Conservation (phyloP, 164 flowering plant species). For the Macadamia tetraphylla region DNA sequence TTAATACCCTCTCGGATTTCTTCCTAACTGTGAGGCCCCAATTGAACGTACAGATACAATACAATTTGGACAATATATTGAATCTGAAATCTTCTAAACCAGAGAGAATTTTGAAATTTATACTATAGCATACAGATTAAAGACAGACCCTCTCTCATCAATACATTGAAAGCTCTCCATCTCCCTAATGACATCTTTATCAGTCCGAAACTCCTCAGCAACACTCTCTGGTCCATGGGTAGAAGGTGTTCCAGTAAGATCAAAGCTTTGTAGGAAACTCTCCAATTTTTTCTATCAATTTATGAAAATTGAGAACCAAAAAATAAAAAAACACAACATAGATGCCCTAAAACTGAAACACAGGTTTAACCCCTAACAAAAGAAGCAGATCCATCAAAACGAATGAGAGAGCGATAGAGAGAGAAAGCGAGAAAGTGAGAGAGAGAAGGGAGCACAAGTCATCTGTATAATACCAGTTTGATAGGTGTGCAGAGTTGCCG, state of each 20-base stretch:
- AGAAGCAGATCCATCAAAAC: no score
- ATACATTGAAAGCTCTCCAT: conserved; percentile 60
- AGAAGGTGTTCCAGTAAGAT: conserved; percentile 69
- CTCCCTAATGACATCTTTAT: conserved; percentile 43
- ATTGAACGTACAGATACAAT: conserved; percentile 53
- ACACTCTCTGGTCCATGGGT: conserved; percentile 92
- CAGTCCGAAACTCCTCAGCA: conserved; percentile 66
- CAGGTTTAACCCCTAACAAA: no score
- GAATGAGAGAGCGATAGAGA: no score
- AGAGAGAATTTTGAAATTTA: not conserved
- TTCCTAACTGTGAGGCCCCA: conserved; percentile 80
- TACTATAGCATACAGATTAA: not conserved
- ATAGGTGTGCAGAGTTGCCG: no score
- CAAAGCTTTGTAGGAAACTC: conserved; percentile 65
- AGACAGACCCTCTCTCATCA: conserved; percentile 69
- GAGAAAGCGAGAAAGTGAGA: no score
- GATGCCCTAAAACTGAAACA: no score
- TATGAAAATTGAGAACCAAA: no score
- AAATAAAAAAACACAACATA: no score
- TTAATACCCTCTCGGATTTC: conserved; percentile 66
- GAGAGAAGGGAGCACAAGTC: no score
- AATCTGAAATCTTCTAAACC: no score
- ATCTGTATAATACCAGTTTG: no score
- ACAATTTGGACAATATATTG: not conserved
- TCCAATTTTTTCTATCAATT: conserved; percentile 69